Base-by-base conservation (phyloP, 2,329 filamentous ascomycete genomes). In the Talaromyces sp. region DNA sequence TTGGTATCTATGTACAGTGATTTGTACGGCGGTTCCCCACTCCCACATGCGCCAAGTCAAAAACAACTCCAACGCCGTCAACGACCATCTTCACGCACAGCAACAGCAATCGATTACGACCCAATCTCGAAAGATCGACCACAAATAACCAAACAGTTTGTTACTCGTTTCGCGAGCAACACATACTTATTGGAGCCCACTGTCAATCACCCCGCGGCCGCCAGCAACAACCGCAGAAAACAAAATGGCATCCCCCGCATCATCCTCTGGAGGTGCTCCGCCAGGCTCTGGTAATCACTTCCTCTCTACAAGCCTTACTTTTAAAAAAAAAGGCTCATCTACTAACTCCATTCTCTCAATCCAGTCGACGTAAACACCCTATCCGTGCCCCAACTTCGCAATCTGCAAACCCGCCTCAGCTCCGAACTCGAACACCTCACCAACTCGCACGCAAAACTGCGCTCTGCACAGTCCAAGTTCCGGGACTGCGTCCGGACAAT, bases 361-460 rank as follows among this genome's bases (percentile, higher is more conserved):
- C 24, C 32, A 55, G 32, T 55, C n/a, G 86, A 90, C 72, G 81
- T 99, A 69, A 86, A 88, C 68, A 86, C 84, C 63, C 88, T 99
- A 69, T 89, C 88, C 68, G 82, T 88, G 27, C 90, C 91, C 66
- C 93, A 97, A 78, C 89, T 99, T 66, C 88, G 86, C 67, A 87
- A 91, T 68, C 88, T 99, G 67, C 97, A 99, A 82, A 92, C 94
- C 75, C 93, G 97, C 75, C 88, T 99, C 66, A 93, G 96, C 75
- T 88, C 94, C 70, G 94, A 99, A 78, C 88, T 99, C 65, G 91
- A 96, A 74, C 93, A 97, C 79, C 85, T 99, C 66, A 95, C 91
- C 2, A 85, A 81, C 60, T 97, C 94, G 10, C 96, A 96, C 79
- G 83, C 89, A 56, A 94, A 96, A 74, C 86, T 99, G 1, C 90